A percentile compares a stretch with the other conserved stretches of the same genome.
Evolutionary conservation across 768 basidiomycete genomes (phyloP).

Genomic region (Lactarius akahatsu): DNA sequence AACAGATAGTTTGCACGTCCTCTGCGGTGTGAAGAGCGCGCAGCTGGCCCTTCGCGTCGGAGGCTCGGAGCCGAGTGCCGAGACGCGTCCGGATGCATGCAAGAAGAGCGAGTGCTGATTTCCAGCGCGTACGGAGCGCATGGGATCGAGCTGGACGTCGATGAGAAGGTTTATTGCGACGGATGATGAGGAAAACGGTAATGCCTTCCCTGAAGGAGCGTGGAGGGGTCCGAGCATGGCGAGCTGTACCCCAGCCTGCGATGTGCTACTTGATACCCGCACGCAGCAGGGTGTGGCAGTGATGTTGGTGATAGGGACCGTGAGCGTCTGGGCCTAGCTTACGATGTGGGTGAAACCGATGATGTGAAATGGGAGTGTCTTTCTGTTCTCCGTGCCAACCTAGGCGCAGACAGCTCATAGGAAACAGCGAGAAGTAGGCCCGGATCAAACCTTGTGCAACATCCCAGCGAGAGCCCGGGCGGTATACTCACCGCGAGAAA

Average conservation of each 20-base stretch:
- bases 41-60: constrained; percentile 69
- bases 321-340: constrained; percentile 23
- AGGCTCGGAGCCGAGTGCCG: constrained; percentile 75
- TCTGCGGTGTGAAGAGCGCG: constrained; percentile 36
- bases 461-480: constrained; percentile 76
- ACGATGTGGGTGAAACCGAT: constrained; percentile 40
- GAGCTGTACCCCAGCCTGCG: constrained; percentile 80
- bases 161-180: constrained; percentile 37
- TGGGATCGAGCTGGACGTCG: constrained; percentile 26
- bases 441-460: constrained; percentile 49
- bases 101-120: constrained; percentile 54
- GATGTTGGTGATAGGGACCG: constrained; percentile 45
- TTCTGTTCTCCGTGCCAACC: constrained; percentile 47
- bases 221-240: constrained; percentile 63
- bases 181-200: constrained; percentile 37
- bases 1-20: constrained; percentile 43
- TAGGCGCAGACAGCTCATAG: constrained; percentile 32
- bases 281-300: constrained; percentile 56
- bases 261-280: constrained; percentile 33
- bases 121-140: constrained; percentile 44
- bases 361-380: constrained; percentile 37
- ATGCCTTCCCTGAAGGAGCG: constrained; percentile 30
- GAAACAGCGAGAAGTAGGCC: background rate
- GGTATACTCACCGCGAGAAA: constrained; percentile 71
- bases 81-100: constrained; percentile 46